Evolutionary conservation across 1,139 yeast species (phyloP).

Genomic region (Yamadazyma spencermartinsiae): DNA sequence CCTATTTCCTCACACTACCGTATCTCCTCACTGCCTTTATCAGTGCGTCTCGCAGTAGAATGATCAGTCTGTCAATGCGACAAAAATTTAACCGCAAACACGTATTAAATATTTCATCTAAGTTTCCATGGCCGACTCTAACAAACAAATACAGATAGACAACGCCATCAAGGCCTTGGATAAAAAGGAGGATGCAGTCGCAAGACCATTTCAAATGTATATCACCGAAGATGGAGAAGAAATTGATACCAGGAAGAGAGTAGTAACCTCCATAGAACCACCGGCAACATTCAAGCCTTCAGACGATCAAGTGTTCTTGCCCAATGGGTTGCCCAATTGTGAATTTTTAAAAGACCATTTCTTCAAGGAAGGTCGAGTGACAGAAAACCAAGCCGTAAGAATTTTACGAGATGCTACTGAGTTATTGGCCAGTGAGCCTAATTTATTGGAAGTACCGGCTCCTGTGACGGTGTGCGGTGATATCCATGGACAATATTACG

Average conservation of each 20-base stretch:
- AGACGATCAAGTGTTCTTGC: conserved; percentile 64
- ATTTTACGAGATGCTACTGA: conserved; percentile 71
- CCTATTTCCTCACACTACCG: no score
- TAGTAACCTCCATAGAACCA: conserved; percentile 61
- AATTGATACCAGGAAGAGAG: conserved; percentile 68
- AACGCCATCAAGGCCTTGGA: conserved; percentile 78
- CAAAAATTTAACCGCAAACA: no score
- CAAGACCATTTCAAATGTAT: conserved; percentile 45
- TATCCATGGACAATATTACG: conserved; percentile 93
- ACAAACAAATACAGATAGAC: conserved; percentile 48
- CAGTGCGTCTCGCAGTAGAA: no score
- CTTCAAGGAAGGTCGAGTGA: conserved; percentile 75
- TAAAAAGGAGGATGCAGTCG: conserved; percentile 33
- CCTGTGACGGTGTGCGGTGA: conserved; percentile 98
- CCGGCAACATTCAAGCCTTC: conserved; percentile 69
- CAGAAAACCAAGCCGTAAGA: conserved; percentile 67
- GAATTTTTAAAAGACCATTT: conserved; percentile 74
- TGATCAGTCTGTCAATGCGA: no score
- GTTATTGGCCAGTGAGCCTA: conserved; percentile 72
- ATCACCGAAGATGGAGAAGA: conserved; percentile 69
- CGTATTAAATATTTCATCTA: no score
- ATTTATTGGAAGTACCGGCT: conserved; percentile 77
- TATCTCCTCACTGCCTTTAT: no score
- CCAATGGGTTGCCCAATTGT: conserved; percentile 70
- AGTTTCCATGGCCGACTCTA: conserved; percentile 10